phyloP scores from a whole-genome alignment of 2,329 filamentous ascomycete genomes.

The Pestalotiopsis sp. region DNA sequence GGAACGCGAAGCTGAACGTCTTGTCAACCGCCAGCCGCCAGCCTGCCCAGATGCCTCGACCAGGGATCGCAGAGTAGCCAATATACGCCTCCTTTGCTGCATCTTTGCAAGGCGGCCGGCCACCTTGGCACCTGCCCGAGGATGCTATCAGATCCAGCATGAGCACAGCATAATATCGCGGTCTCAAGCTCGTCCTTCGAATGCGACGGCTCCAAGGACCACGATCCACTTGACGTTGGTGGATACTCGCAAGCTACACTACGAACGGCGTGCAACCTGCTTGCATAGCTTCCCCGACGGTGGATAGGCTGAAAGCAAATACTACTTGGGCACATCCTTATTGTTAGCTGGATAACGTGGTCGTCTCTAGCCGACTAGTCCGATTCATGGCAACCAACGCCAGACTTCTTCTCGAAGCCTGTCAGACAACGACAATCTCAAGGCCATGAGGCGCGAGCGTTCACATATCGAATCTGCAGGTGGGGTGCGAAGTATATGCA shows the following conservation, averaged over 20 bases:
- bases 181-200: neutral
- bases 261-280: neutral
- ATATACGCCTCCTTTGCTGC: neutral
- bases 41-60: neutral
- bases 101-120: neutral
- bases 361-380: neutral
- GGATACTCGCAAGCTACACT: neutral
- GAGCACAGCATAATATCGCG: neutral
- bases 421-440: neutral
- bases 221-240: neutral
- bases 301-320: neutral
- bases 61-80: neutral
- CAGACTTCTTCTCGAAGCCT: slow-evolving; percentile 9
- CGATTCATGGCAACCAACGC: neutral
- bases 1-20: neutral
- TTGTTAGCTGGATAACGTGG: neutral
- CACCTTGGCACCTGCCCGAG: neutral
- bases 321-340: neutral
- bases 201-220: neutral
- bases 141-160: neutral
- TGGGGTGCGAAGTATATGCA: slow-evolving; percentile 2
- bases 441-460: neutral
- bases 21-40: neutral
- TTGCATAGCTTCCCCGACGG: neutral
- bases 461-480: neutral